Evolutionary conservation across 1,284 basidiomycete genomes (phyloP).

Genomic region (Tilletia indica): DNA sequence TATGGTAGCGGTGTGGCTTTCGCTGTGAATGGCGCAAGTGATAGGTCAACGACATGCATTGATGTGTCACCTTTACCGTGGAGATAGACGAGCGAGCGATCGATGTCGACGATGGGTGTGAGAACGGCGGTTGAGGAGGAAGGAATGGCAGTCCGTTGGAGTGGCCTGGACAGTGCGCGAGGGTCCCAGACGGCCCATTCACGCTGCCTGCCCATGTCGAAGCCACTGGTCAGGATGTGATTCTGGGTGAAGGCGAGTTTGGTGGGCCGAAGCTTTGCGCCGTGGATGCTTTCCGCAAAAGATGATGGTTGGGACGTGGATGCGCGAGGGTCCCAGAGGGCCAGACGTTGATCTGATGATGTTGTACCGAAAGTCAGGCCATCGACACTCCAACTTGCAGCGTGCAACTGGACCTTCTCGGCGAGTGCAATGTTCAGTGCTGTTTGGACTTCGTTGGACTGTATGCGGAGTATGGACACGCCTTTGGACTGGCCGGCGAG

Average conservation of each 20-base stretch:
- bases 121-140: conserved; percentile 12
- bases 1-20: background rate
- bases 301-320: background rate
- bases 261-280: conserved; percentile 16
- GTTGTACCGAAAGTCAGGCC: background rate
- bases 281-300: background rate
- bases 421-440: background rate
- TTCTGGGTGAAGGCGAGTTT: conserved; percentile 10
- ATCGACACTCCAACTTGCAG: conserved; percentile 4
- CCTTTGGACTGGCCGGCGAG: background rate
- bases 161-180: background rate
- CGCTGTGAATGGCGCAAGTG: background rate
- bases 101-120: conserved; percentile 11
- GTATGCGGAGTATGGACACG: background rate
- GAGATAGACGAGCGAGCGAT: conserved; percentile 19
- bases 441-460: background rate
- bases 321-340: conserved; percentile 5
- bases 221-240: conserved; percentile 16
- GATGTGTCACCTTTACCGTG: conserved; percentile 12
- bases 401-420: conserved; percentile 1
- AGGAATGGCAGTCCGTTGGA: background rate
- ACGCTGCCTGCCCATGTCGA: conserved; percentile 17
- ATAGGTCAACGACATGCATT: conserved; percentile 3
- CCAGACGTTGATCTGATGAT: background rate
- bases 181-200: conserved; percentile 21